Evolutionary conservation across 306 rosid species (phyloP), one percentile per base, ranked within the genome.

Genomic region (Cucurbita ficifolia): DNA sequence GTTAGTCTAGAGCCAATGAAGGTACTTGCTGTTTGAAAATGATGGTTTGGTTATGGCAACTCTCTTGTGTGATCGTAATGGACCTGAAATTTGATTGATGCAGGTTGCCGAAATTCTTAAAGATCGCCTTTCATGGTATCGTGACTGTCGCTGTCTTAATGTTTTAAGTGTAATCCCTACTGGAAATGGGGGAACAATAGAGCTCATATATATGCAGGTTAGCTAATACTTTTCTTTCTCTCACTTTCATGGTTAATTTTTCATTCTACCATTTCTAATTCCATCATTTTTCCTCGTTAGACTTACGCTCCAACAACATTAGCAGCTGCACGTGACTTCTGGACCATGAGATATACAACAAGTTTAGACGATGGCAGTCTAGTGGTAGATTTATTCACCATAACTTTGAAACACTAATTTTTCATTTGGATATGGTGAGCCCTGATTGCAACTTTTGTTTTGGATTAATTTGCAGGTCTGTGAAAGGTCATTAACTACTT

Each of bases 1-100:
- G 96, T 94, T 95, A 89, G 97, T 79, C 92, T 94, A 70, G 98
- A 94, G 87, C 98, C 98, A 84, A 82, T 88, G 2, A 90, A 94
- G 96, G 98, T 94, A 73, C 16, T 4, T 39, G n/a, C 59, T 48
- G 61, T 48, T 46, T 38, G 49, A 36, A 10, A 8, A 21, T 58
- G 12, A 49, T 49, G 21, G 8, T 50, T 45, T 17, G 17, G 7
- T 70, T 22, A 17, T 29, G 16, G 46, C 16, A 49, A 17, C 14
- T 33, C 29, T 50, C 59, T 48, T 70, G 29, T 29, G 29, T 48
- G 10, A 11, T 11, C 55, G n/a, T 70, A 54, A 45, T 67, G 0
- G 8, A 46, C 76, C 52, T 24, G 22, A 18, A 29, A 53, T 16
- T 70, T 45, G 14, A 69, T 22, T 22, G 6, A 72, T 72, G 10